These are phyloP conservation scores for Tolypocladium endophyticum DNA, from an alignment of 2,329 filamentous ascomycete species.

Conservation along the genomic window DNA sequence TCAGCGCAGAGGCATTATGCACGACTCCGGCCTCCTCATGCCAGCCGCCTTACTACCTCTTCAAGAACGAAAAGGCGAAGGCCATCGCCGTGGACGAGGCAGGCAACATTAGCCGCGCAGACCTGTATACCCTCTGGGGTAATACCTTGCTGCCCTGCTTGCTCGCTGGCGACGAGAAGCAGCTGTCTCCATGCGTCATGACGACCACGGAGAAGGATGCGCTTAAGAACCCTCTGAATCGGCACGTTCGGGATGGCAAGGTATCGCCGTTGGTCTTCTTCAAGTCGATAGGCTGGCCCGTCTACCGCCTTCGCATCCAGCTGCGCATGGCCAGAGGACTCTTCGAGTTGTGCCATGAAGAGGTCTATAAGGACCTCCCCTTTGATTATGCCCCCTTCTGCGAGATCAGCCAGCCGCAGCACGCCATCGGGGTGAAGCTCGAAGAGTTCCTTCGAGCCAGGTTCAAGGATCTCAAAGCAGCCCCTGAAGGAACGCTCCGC, in stretches of 20 bases:
- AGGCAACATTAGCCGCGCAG: too few relatives aligned
- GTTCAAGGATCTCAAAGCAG: neutral
- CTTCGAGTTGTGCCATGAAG: conserved; percentile 8
- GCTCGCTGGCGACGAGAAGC: neutral
- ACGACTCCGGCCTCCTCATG: too few relatives aligned
- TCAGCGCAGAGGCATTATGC: too few relatives aligned
- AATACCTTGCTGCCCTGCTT: neutral
- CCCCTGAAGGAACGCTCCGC: conserved; percentile 1
- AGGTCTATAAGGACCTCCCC: conserved; percentile 5
- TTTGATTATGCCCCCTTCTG: neutral
- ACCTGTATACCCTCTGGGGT: neutral
- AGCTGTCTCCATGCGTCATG: neutral
- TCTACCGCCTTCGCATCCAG: conserved; percentile 1
- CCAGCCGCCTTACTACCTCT: too few relatives aligned
- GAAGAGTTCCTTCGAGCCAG: neutral
- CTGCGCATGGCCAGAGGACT: conserved; percentile 11
- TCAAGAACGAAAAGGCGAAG: too few relatives aligned
- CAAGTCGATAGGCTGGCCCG: neutral
- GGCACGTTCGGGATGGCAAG: neutral
- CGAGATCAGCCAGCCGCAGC: neutral
- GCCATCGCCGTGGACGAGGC: too few relatives aligned
- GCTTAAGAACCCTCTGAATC: neutral
- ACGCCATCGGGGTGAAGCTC: neutral
- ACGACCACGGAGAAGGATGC: neutral
- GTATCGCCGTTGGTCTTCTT: neutral